These are phyloP conservation scores for Boletus fagicola DNA, from an alignment of 768 basidiomycete species.

Conservation along the genomic window DNA sequence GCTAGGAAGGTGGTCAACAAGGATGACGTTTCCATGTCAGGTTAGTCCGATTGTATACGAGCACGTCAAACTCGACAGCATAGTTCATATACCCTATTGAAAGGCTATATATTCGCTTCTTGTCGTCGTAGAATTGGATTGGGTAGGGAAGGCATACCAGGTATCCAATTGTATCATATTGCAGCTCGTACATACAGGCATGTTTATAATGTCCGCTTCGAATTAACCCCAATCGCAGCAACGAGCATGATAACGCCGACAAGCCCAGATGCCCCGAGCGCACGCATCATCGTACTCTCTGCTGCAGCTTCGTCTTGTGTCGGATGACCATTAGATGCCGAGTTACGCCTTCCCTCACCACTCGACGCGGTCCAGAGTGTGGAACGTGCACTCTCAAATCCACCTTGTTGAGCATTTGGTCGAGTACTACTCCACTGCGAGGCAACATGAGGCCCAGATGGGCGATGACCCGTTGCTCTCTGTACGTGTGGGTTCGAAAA, in stretches of 20 bases:
- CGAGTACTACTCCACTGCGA: neutral
- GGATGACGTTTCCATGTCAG: neutral
- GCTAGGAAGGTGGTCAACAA: constrained; percentile 10
- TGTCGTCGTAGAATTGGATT: neutral
- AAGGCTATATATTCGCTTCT: neutral
- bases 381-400: constrained; percentile 4
- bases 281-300: constrained; percentile 27
- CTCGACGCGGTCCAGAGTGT: constrained; percentile 7
- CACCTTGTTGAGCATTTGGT: neutral
- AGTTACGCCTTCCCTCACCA: neutral
- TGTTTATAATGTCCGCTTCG: constrained; percentile 18
- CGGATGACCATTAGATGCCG: constrained; percentile 8
- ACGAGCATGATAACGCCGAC: constrained; percentile 29
- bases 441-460: neutral
- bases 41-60: neutral
- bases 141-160: neutral
- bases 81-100: neutral
- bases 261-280: constrained; percentile 29
- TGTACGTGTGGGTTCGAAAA: constrained; percentile 29
- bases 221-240: constrained; percentile 14
- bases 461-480: constrained; percentile 25
- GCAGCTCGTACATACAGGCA: neutral
- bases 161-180: neutral
- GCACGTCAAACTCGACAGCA: neutral
- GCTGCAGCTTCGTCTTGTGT: constrained; percentile 24